A percentile compares a stretch with the other conserved stretches of the same genome.
Conservation (phyloP, 2,329 filamentous ascomycete species). For the Akanthomyces muscarius region DNA sequence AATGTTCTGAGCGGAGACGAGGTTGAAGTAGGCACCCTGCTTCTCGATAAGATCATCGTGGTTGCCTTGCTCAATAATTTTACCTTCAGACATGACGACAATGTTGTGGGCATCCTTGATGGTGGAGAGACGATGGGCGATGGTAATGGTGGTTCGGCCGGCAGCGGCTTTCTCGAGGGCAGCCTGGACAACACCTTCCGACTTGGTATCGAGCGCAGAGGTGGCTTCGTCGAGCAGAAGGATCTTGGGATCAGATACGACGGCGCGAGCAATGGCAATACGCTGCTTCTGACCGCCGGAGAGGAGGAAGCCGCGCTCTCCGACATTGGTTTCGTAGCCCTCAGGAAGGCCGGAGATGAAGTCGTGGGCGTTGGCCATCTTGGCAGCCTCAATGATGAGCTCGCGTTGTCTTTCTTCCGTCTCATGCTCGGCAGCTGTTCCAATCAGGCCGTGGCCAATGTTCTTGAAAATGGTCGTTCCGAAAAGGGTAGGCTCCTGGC, state of each 20-base stretch:
- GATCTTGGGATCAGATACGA: constrained; percentile 88
- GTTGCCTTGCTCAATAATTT: constrained; percentile 88
- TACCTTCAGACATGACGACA: constrained; percentile 80
- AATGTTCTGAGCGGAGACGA: constrained; percentile 87
- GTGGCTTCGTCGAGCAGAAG: constrained; percentile 93
- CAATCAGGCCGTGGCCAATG: constrained; percentile 85
- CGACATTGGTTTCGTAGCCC: constrained; percentile 91
- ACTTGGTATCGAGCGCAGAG: constrained; percentile 88
- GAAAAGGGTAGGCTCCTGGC: constrained; percentile 89
- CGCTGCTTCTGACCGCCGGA: constrained; percentile 96
- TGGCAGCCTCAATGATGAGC: constrained; percentile 75
- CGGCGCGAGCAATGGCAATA: constrained; percentile 86
- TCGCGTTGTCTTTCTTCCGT: constrained; percentile 64
- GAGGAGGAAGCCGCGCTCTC: constrained; percentile 86
- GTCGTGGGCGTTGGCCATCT: constrained; percentile 90
- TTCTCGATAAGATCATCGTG: constrained; percentile 73
- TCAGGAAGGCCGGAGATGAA: constrained; percentile 81
- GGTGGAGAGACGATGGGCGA: constrained; percentile 91
- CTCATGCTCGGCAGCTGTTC: constrained; percentile 67
- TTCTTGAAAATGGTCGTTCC: constrained; percentile 85
- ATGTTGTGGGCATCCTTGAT: constrained; percentile 95
- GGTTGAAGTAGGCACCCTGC: constrained; percentile 71
- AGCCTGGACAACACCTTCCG: constrained; percentile 89
- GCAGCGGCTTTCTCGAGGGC: constrained; percentile 81
- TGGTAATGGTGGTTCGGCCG: constrained; percentile 90